These are phyloP conservation scores for Lathyrus aphaca DNA, from an alignment of 306 rosid species.

Conservation along the genomic window DNA sequence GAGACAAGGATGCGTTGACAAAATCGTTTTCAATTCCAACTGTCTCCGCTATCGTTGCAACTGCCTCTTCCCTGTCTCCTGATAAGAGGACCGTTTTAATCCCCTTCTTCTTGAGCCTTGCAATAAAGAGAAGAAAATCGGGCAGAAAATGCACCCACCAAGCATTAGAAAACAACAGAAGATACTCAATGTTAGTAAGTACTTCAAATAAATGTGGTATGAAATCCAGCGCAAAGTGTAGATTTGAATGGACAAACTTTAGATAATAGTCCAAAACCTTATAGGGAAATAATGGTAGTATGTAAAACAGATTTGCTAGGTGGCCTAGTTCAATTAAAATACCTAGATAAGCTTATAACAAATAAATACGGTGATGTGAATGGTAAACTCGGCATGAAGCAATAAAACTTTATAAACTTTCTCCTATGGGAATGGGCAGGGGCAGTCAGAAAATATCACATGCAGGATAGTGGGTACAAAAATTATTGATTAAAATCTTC, in stretches of 20 bases:
- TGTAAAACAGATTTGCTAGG: conserved; percentile 28
- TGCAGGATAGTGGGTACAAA: conserved; percentile 2
- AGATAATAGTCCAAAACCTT: not conserved
- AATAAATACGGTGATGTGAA: conserved; percentile 2
- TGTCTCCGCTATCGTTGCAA: conserved; percentile 80
- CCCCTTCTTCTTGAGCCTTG: conserved; percentile 91
- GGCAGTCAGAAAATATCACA: conserved; percentile 16
- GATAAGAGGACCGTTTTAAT: conserved; percentile 82
- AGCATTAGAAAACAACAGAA: conserved; percentile 17
- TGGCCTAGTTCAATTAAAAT: not conserved
- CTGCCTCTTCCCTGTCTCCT: conserved; percentile 99
- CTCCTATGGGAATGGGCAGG: conserved; percentile 3
- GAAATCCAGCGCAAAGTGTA: conserved; percentile 5
- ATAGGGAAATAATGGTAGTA: conserved; percentile 15
- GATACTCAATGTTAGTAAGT: conserved; percentile 29
- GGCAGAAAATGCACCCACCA: conserved; percentile 38
- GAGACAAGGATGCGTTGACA: conserved; percentile 79
- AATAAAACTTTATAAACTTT: conserved; percentile 18
- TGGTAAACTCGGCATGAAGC: not conserved
- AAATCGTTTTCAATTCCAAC: conserved; percentile 75
- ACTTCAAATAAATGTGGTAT: too few relatives aligned
- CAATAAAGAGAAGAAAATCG: conserved; percentile 47
- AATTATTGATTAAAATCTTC: not conserved
- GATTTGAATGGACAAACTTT: conserved; percentile 25
- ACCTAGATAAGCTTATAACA: not conserved